A percentile compares a stretch with the other conserved stretches of the same genome.
Evolutionary conservation across 495 filamentous ascomycete species (phyloP).

Genomic region (Talaromyces thailandensis): DNA sequence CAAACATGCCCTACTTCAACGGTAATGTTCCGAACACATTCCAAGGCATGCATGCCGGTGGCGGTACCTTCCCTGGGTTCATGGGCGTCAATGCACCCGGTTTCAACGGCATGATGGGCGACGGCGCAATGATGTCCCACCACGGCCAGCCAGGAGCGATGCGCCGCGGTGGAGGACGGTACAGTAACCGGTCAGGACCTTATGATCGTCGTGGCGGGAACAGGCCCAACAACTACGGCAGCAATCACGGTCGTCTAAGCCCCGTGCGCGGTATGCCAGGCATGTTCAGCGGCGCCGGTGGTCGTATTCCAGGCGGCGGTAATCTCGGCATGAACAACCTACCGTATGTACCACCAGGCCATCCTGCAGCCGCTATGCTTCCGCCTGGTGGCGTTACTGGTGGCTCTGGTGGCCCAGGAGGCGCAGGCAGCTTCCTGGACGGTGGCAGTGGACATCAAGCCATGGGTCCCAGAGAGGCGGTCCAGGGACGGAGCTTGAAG

Average conservation of each 20-base stretch:
- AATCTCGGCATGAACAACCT: slow-evolving; percentile 6
- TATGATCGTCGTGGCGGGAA: slow-evolving; percentile 49
- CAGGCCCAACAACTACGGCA: slow-evolving; percentile 11
- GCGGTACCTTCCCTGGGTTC: slow-evolving; percentile 36
- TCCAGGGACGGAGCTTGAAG: slow-evolving; percentile 83
- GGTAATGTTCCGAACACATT: slow-evolving; percentile 23
- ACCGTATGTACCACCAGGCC: slow-evolving; percentile 27
- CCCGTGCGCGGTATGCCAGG: slow-evolving; percentile 29
- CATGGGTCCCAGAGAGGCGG: slow-evolving; percentile 74
- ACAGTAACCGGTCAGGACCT: slow-evolving; percentile 41
- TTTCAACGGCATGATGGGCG: slow-evolving; percentile 31
- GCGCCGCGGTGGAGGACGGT: slow-evolving; percentile 46
- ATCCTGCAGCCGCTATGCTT: slow-evolving; percentile 30
- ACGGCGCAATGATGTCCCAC: slow-evolving; percentile 22
- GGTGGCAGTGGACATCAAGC: slow-evolving; percentile 49
- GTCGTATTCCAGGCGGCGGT: slow-evolving; percentile 29
- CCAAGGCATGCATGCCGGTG: slow-evolving; percentile 14
- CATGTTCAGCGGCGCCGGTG: slow-evolving; percentile 24
- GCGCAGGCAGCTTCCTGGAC: slow-evolving; percentile 36
- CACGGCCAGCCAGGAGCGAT: slow-evolving; percentile 48
- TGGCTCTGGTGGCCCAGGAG: slow-evolving; percentile 35
- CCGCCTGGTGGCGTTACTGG: slow-evolving; percentile 13
- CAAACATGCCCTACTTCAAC: slow-evolving; percentile 48
- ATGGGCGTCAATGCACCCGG: slow-evolving; percentile 47
- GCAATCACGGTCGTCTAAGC: slow-evolving; percentile 28